phyloP scores from a whole-genome alignment of 768 basidiomycete species.

The Punctularia strigosozonata region DNA sequence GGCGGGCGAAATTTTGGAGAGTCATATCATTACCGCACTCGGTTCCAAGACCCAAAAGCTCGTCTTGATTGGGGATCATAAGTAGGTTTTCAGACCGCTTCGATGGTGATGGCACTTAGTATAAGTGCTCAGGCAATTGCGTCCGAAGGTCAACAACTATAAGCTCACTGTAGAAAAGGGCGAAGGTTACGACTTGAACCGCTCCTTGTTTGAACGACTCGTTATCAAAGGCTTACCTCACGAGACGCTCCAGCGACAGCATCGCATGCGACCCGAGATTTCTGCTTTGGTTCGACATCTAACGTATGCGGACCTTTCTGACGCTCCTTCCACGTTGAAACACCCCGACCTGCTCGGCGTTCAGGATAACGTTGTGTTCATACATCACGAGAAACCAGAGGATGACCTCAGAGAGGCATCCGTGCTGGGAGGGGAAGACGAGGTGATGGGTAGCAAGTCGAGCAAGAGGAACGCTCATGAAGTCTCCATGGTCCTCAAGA shows the following conservation, averaged over 20 bases:
- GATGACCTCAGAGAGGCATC: conserved; percentile 33
- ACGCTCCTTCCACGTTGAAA: conserved; percentile 35
- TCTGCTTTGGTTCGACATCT: conserved; percentile 46
- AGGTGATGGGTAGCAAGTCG: conserved; percentile 36
- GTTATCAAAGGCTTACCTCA: conserved; percentile 55
- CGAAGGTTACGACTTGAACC: conserved; percentile 55
- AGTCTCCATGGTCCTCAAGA: conserved; percentile 52
- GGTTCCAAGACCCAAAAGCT: conserved; percentile 33
- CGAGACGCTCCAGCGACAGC: conserved; percentile 39
- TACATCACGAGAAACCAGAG: conserved; percentile 45
- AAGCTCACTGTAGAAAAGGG: conserved; percentile 54
- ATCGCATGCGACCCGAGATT: conserved; percentile 70
- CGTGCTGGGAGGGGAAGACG: conserved; percentile 30
- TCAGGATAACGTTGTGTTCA: conserved; percentile 45
- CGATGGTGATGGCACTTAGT: no score
- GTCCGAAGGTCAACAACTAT: conserved; percentile 63
- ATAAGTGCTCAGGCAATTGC: conserved; percentile 39
- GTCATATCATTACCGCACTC: conserved; percentile 50
- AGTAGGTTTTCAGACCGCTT: no score
- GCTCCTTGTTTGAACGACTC: conserved; percentile 58
- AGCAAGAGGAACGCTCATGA: no score
- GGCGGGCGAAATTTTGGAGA: conserved; percentile 63
- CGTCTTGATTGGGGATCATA: conserved; percentile 63
- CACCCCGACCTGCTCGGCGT: conserved; percentile 45
- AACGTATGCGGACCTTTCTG: conserved; percentile 54